These are phyloP conservation scores for Nitzschia sp. DNA, from an alignment of 108 stramenopile genomes.

Conservation along the genomic window DNA sequence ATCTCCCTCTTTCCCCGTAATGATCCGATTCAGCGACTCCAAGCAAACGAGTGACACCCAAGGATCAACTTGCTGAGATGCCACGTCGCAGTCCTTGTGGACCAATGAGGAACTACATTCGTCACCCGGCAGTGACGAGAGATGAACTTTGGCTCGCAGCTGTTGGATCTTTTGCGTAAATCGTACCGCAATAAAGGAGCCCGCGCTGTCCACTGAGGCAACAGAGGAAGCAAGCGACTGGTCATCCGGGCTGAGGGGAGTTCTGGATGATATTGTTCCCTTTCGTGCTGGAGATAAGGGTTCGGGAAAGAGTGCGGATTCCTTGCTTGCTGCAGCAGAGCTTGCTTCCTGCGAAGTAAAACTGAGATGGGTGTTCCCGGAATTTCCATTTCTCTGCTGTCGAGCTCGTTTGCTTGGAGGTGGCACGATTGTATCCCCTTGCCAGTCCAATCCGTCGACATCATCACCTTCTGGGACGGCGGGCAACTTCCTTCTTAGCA, in stretches of 20 bases:
- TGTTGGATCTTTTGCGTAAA: slow-evolving; percentile 4
- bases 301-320: not conserved
- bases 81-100: not conserved
- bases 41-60: slow-evolving; percentile 39
- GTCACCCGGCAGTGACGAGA: slow-evolving; percentile 2
- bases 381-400: not conserved
- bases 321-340: not conserved
- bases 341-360: slow-evolving; percentile 1
- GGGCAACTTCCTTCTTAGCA: not conserved
- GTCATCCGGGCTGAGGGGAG: not conserved
- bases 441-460: slow-evolving; percentile 5
- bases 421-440: slow-evolving; percentile 4
- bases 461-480: not conserved
- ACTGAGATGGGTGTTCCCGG: slow-evolving; percentile 1
- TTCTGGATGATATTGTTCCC: not conserved
- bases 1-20: slow-evolving; percentile 57
- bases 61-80: not conserved
- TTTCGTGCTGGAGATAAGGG: not conserved
- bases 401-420: slow-evolving; percentile 5
- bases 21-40: slow-evolving; percentile 51
- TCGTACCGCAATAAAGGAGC: not conserved
- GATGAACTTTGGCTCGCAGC: not conserved
- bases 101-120: not conserved
- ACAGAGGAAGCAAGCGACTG: not conserved
- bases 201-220: not conserved